Base-by-base conservation (phyloP, 768 basidiomycete species). In the Tylopilus intermedius region DNA sequence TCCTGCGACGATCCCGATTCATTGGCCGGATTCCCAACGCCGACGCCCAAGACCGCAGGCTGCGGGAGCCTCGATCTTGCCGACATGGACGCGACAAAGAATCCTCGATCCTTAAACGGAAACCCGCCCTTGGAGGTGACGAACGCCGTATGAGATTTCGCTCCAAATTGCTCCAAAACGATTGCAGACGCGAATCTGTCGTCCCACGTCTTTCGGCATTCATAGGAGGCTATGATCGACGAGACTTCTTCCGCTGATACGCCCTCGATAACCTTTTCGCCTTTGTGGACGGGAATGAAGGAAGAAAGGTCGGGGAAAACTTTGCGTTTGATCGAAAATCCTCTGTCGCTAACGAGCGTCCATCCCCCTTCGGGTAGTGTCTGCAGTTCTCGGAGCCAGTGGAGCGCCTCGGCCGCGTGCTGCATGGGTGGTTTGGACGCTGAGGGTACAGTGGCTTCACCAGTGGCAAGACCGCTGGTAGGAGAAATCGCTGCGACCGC, bases 221-320 rank as follows among this genome's bases (percentile, higher is more conserved):
- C 79, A 38, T 80, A 78, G 55, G 84, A 85, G 8, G 77, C 77
- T 15, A 96, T 76, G 21, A 89, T 78, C 1, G 84, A 76, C 0
- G 82, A 84, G 33, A 97, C 75, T 66, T 99, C 95, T 63, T 96
- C 94, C 1, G 94, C 94, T 1, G 92, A 89, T 10, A 94, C 81
- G 4, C 94, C 93, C 65, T 97, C 90, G 46, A 98, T 86, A 55
- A 97, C 91, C 70, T 90, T 90, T 64, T 87, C 84, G 0, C 90
- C 93, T 59, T 84, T 86, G 67, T 92, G 86, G 3, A 98, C 82
- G 0, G 92, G 91, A 30, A 94, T 82, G 48, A 81, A 74, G 1
- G 86, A 76, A 5, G 92, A 95, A 6, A 95, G 79, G 49, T 87
- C 83, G 0, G 88, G 77, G 7, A 82, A 79, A n/a, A 84, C 67